A percentile compares a stretch with the other conserved stretches of the same genome.
Evolutionary conservation across 192 early-diverging fungal species (phyloP).

Genomic region (Lobosporangium transversale): DNA sequence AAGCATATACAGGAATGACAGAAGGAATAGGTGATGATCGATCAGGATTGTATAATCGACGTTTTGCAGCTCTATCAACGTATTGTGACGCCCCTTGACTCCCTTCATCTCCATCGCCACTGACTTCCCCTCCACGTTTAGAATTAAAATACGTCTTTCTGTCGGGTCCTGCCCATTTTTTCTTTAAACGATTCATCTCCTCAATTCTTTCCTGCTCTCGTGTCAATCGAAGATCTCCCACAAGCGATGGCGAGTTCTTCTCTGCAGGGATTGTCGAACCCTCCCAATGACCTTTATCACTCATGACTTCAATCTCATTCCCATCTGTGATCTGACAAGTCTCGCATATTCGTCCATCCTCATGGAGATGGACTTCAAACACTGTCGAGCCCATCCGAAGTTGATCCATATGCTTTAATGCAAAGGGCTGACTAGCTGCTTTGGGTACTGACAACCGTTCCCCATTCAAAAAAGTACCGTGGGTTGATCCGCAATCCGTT

Average conservation of each 20-base stretch:
- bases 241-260: slow-evolving; percentile 16
- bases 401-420: slow-evolving; percentile 65
- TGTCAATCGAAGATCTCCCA: slow-evolving; percentile 15
- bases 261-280: background rate
- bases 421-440: slow-evolving; percentile 65
- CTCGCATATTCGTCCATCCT: slow-evolving; percentile 66
- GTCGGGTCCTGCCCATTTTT: slow-evolving; percentile 53
- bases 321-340: slow-evolving; percentile 63
- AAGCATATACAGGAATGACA: background rate
- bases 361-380: slow-evolving; percentile 73
- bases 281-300: slow-evolving; percentile 24
- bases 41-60: slow-evolving; percentile 35
- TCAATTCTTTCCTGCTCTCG: slow-evolving; percentile 38
- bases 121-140: background rate
- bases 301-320: slow-evolving; percentile 62
- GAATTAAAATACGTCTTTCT: slow-evolving; percentile 1
- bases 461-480: slow-evolving; percentile 80
- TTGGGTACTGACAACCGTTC: slow-evolving; percentile 72
- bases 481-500: slow-evolving; percentile 75
- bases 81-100: slow-evolving; percentile 6
- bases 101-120: background rate
- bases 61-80: slow-evolving; percentile 42
- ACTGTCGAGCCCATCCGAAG: slow-evolving; percentile 67
- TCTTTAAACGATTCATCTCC: slow-evolving; percentile 43
- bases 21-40: slow-evolving; percentile 16